Conservation (phyloP, 495 filamentous ascomycete genomes). For the Podospora tetraspora region DNA sequence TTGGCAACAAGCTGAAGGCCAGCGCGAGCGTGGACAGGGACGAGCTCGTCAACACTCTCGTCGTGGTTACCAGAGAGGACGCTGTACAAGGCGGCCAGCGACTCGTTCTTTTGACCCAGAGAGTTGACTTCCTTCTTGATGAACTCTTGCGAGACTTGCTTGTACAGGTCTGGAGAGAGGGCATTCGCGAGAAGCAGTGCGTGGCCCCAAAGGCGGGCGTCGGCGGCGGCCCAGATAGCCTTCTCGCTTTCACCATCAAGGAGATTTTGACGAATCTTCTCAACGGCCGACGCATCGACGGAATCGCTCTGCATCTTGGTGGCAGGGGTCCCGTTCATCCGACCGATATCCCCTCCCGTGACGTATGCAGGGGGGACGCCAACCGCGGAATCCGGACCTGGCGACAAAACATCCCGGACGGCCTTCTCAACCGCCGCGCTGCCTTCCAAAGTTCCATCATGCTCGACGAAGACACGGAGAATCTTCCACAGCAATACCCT, state of each 20-base stretch:
- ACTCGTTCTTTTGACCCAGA: conserved; percentile 67
- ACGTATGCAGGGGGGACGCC: conserved; percentile 29
- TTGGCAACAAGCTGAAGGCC: conserved; percentile 85
- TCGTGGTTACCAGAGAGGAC: conserved; percentile 91
- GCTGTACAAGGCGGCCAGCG: conserved; percentile 84
- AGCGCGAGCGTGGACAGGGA: conserved; percentile 87
- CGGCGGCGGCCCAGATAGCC: conserved; percentile 91
- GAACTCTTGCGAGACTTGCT: conserved; percentile 90
- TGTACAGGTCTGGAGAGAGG: conserved; percentile 63
- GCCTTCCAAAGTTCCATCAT: conserved; percentile 79
- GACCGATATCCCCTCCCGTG: conserved; percentile 27
- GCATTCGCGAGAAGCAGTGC: conserved; percentile 89
- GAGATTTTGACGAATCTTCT: conserved; percentile 64
- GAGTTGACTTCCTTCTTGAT: conserved; percentile 86
- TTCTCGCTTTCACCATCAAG: conserved; percentile 80
- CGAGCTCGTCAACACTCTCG: conserved; percentile 91
- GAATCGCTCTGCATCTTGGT: conserved; percentile 49
- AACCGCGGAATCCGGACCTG: conserved; percentile 35
- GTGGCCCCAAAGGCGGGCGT: conserved; percentile 91
- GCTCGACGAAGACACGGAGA: conserved; percentile 70
- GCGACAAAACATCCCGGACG: conserved; percentile 67
- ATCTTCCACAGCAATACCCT: conserved; percentile 85
- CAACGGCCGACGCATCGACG: conserved; percentile 59
- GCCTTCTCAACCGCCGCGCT: conserved; percentile 65
- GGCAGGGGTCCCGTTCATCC: conserved; percentile 17